Conservation (phyloP, 108 stramenopile species). For the Stephanodiscus minutulus region DNA sequence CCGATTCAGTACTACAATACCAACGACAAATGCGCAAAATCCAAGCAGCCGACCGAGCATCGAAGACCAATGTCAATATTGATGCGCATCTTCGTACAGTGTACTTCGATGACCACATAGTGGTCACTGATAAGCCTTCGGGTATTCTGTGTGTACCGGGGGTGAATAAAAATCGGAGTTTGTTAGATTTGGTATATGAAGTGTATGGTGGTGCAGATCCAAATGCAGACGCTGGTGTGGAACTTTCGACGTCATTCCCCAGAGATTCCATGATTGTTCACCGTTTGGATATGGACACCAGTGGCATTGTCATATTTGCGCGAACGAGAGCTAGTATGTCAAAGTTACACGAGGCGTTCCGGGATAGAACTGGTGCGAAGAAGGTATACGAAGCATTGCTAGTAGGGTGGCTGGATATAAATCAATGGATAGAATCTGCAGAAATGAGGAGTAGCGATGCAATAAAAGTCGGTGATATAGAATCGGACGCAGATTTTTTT, state of each 20-base stretch:
- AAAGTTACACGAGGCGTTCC: conserved; percentile 63
- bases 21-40: conserved; percentile 75
- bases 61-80: conserved; percentile 34
- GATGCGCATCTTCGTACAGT: conserved; percentile 55
- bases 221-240: not conserved
- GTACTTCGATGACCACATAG: conserved; percentile 66
- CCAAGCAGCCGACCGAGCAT: conserved; percentile 52
- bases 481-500: too few relatives aligned
- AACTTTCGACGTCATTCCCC: not conserved
- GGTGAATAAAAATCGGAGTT: conserved; percentile 53
- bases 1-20: conserved; percentile 77
- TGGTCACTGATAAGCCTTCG: conserved; percentile 79
- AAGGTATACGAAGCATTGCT: conserved; percentile 74
- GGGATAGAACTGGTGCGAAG: conserved; percentile 40
- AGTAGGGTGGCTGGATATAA: conserved; percentile 44
- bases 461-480: too few relatives aligned
- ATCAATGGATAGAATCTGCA: conserved; percentile 37
- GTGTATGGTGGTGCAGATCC: conserved; percentile 20
- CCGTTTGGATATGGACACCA: conserved; percentile 84
- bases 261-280: conserved; percentile 78
- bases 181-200: conserved; percentile 66
- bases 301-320: conserved; percentile 76
- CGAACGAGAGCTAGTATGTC: conserved; percentile 52
- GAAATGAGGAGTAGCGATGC: too few relatives aligned
- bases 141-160: conserved; percentile 83